Conservation (phyloP, 2,329 filamentous ascomycete genomes). For the Chaetothyriales sp. region DNA sequence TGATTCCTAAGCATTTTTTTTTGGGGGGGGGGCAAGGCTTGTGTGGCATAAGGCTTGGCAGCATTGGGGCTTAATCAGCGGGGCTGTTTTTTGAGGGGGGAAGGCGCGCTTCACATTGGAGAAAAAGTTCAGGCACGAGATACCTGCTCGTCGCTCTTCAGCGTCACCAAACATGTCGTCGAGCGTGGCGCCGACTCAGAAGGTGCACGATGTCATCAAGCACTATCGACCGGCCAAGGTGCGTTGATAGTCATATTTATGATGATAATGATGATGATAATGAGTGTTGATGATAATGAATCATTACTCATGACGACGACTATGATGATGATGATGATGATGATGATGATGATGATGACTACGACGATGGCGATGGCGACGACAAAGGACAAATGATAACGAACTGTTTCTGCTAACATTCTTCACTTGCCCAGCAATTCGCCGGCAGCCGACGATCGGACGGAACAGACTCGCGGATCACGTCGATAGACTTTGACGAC, state of each 20-base stretch:
- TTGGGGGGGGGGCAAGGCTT: no score
- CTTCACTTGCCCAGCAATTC: conserved; percentile 36
- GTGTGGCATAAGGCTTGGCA: no score
- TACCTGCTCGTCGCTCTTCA: not conserved
- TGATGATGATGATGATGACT: not conserved
- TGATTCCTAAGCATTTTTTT: no score
- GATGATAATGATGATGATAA: not conserved
- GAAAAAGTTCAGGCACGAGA: no score
- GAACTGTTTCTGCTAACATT: not conserved
- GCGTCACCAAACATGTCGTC: not conserved
- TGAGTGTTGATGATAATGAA: no score
- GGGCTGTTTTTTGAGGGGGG: no score
- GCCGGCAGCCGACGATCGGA: conserved; percentile 23
- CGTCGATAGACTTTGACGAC: conserved; percentile 93
- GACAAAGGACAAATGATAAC: not conserved
- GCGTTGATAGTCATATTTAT: conserved; percentile 7
- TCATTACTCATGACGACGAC: no score
- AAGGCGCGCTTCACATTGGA: no score
- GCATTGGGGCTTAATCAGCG: no score
- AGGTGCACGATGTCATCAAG: conserved; percentile 62
- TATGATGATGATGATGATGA: not conserved
- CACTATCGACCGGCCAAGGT: conserved; percentile 71
- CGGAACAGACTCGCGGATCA: conserved; percentile 44
- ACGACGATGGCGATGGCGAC: not conserved
- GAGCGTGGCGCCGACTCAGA: conserved; percentile 29